These are phyloP conservation scores for Asclepias syriaca DNA, from an alignment of 257 asterid genomes.

Conservation along the genomic window DNA sequence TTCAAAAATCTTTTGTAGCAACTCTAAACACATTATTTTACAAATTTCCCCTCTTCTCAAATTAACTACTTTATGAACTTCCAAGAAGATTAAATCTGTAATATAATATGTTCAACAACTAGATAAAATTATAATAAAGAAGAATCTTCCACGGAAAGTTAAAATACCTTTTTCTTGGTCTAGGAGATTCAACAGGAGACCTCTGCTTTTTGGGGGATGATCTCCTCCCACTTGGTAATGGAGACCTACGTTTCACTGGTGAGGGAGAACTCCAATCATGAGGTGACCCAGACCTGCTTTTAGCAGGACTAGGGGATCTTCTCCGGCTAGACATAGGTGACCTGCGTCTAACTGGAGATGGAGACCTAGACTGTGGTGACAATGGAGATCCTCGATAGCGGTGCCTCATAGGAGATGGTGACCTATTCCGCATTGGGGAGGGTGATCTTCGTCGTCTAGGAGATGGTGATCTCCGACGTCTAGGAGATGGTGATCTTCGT, in stretches of 20 bases:
- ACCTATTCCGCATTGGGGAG: slow-evolving; percentile 23
- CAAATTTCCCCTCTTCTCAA: neutral
- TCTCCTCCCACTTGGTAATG: slow-evolving; percentile 48
- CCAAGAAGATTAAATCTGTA: neutral
- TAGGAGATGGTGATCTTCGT: slow-evolving; percentile 41
- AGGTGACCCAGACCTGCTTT: slow-evolving; percentile 41
- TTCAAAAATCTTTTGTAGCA: neutral
- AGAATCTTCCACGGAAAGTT: neutral
- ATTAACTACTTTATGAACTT: neutral
- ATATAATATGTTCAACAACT: neutral
- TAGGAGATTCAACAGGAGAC: slow-evolving; percentile 54
- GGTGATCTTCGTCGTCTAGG: slow-evolving; percentile 29
- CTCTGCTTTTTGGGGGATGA: slow-evolving; percentile 37
- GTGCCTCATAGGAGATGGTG: slow-evolving; percentile 47
- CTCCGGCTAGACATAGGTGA: slow-evolving; percentile 20
- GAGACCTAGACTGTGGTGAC: slow-evolving; percentile 40
- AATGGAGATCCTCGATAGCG: slow-evolving; percentile 48
- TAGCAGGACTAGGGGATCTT: slow-evolving; percentile 46
- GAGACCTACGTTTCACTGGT: slow-evolving; percentile 36
- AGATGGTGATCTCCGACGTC: slow-evolving; percentile 38
- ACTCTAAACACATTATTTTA: neutral
- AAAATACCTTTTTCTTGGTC: slow-evolving; percentile 62
- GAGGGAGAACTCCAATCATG: slow-evolving; percentile 54
- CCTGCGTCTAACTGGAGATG: slow-evolving; percentile 23
- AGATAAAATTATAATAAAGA: neutral